phyloP scores from a whole-genome alignment of 345 rosid genomes.

The Lepidium aucheri region DNA sequence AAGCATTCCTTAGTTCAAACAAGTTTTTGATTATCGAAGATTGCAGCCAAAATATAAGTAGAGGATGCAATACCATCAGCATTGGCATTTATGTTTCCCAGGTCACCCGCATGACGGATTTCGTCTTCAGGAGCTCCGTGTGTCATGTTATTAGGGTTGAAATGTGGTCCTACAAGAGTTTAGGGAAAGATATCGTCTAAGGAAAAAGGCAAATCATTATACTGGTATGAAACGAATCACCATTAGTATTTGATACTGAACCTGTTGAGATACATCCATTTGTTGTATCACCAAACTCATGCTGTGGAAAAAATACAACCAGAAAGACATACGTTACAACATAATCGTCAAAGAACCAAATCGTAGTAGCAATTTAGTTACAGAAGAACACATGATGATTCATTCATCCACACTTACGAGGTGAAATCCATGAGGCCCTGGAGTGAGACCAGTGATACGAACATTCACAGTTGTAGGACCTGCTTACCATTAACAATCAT shows the following conservation, averaged over 20 bases:
- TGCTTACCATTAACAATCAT: conserved; percentile 23
- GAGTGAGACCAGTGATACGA: conserved; percentile 77
- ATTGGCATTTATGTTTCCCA: conserved; percentile 97
- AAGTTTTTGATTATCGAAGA: background rate
- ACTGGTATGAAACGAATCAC: background rate
- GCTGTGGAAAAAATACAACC: conserved; percentile 33
- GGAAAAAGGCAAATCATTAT: background rate
- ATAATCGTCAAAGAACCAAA: background rate
- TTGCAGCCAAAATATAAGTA: background rate
- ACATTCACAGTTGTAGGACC: conserved; percentile 91
- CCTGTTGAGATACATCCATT: conserved; percentile 98
- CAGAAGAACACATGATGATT: background rate
- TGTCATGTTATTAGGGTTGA: conserved; percentile 75
- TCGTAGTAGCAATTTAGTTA: background rate
- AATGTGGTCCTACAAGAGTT: conserved; percentile 62
- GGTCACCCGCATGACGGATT: conserved; percentile 99
- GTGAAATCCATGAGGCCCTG: conserved; percentile 88
- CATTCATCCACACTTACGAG: conserved; percentile 39
- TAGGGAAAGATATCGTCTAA: background rate
- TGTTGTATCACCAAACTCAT: conserved; percentile 94
- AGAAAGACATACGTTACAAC: background rate
- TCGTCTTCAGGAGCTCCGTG: conserved; percentile 97
- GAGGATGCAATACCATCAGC: conserved; percentile 56
- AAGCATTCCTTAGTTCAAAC: background rate
- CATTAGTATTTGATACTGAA: conserved; percentile 3